phyloP scores from a whole-genome alignment of 2,329 filamentous ascomycete genomes.

The Monilinia laxa region DNA sequence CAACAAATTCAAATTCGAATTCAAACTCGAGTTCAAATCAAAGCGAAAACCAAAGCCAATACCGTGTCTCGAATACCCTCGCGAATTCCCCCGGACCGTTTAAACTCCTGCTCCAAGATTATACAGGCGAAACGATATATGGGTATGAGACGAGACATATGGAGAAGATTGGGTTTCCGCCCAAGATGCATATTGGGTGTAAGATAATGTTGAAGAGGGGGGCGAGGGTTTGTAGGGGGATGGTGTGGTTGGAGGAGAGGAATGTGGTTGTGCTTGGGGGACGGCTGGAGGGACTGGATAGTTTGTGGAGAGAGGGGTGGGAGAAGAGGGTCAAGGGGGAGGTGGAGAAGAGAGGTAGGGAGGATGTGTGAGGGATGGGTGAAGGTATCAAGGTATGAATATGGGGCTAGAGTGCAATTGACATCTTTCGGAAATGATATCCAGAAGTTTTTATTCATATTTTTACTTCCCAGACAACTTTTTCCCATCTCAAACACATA shows the following conservation, averaged over 20 bases:
- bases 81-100: conserved; percentile 55
- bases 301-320: conserved; percentile 67
- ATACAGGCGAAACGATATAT: conserved; percentile 64
- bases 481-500: no score
- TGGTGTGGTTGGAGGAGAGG: conserved; percentile 72
- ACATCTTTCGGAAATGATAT: not conserved
- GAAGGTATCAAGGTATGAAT: not conserved
- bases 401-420: not conserved
- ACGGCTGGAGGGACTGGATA: conserved; percentile 79
- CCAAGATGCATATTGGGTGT: conserved; percentile 72
- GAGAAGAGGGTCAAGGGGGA: no score
- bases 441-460: no score
- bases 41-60: conserved; percentile 31
- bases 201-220: conserved; percentile 73
- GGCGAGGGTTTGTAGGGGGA: conserved; percentile 70
- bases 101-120: conserved; percentile 80
- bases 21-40: no score
- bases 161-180: conserved; percentile 55
- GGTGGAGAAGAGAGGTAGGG: conserved; percentile 55
- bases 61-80: no score
- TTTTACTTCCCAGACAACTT: no score
- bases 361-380: conserved; percentile 49
- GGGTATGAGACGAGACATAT: conserved; percentile 68
- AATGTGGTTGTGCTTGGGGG: conserved; percentile 77
- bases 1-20: conserved; percentile 35